Conservation (phyloP, 345 rosid species). For the Passiflora organensis region DNA sequence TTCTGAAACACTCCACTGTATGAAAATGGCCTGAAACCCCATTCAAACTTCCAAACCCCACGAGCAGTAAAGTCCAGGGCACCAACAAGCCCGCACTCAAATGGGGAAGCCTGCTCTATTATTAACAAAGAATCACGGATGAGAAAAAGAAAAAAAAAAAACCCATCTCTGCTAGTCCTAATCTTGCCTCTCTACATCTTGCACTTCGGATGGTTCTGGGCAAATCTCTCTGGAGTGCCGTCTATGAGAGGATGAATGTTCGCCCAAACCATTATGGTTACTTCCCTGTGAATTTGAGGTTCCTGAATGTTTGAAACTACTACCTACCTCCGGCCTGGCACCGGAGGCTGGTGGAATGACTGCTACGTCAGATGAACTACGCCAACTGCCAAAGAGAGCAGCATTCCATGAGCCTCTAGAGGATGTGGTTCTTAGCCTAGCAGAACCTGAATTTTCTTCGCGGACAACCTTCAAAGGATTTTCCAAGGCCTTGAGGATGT, state of each 20-base stretch:
- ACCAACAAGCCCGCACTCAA: conserved; percentile 13
- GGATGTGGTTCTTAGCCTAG: conserved; percentile 75
- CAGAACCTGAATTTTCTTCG: conserved; percentile 66
- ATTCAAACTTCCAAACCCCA: neutral
- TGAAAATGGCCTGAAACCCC: neutral
- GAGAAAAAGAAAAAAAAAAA: too few species aligned
- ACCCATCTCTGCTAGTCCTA: conserved; percentile 31
- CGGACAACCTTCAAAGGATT: conserved; percentile 87
- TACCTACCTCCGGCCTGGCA: conserved; percentile 35
- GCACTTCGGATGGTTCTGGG: conserved; percentile 64
- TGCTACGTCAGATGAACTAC: conserved; percentile 72
- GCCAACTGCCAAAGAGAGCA: conserved; percentile 93
- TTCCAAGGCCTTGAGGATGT: conserved; percentile 86
- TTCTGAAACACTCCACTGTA: neutral
- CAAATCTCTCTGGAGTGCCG: conserved; percentile 77
- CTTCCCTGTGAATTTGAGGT: conserved; percentile 81
- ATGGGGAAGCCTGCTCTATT: conserved; percentile 45
- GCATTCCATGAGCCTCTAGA: conserved; percentile 95
- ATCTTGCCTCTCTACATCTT: conserved; percentile 48
- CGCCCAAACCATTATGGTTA: conserved; percentile 49
- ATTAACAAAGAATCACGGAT: conserved; percentile 58
- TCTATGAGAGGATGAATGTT: conserved; percentile 73
- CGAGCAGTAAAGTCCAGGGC: neutral
- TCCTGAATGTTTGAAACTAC: conserved; percentile 65
- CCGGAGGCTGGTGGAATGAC: conserved; percentile 36